These are phyloP conservation scores for Aspergillus avenaceus DNA, from an alignment of 495 filamentous ascomycete genomes.

Conservation along the genomic window DNA sequence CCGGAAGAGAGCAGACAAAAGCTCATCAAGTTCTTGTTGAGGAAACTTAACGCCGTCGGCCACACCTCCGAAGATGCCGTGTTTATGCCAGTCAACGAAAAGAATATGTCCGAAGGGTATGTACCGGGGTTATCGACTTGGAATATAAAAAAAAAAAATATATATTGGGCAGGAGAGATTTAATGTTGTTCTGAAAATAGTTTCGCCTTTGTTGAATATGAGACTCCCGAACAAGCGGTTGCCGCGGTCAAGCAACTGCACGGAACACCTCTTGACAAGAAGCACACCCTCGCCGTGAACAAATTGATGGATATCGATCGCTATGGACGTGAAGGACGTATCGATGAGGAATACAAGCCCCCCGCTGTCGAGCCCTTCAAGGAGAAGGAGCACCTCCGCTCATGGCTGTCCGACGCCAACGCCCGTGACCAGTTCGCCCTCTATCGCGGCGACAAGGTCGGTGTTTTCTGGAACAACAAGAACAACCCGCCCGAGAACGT, in stretches of 20 bases:
- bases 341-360: conserved; percentile 82
- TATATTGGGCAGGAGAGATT: conserved; percentile 8
- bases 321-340: conserved; percentile 86
- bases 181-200: conserved; percentile 36
- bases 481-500: conserved; percentile 82
- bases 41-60: conserved; percentile 82
- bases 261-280: conserved; percentile 83
- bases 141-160: no score
- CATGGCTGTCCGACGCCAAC: conserved; percentile 80
- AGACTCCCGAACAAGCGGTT: conserved; percentile 84
- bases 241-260: conserved; percentile 84
- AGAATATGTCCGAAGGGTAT: conserved; percentile 79
- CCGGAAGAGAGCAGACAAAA: conserved; percentile 78
- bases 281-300: conserved; percentile 90
- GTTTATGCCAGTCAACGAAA: conserved; percentile 86
- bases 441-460: conserved; percentile 83
- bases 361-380: conserved; percentile 75
- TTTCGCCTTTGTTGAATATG: conserved; percentile 94
- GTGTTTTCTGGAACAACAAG: conserved; percentile 97
- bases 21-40: conserved; percentile 88
- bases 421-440: conserved; percentile 93
- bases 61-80: conserved; percentile 80
- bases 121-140: conserved; percentile 19
- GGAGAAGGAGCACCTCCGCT: conserved; percentile 92
- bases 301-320: conserved; percentile 97